phyloP scores from a whole-genome alignment of 2,329 filamentous ascomycete genomes.

The Aspergillus oerlinghausenensis region DNA sequence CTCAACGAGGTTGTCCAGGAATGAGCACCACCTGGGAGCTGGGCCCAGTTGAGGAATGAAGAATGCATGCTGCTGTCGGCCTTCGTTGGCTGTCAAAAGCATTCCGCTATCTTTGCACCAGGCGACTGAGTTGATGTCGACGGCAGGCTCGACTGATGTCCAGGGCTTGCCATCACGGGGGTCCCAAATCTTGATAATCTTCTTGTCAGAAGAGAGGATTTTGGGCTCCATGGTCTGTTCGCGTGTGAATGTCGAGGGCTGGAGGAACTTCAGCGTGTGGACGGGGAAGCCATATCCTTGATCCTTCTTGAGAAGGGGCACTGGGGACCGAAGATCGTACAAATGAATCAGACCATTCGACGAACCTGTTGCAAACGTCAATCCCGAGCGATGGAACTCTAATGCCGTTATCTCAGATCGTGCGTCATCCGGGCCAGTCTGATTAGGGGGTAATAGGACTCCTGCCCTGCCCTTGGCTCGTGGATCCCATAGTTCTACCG shows the following conservation, averaged over 20 bases:
- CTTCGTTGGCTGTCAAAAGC: slow-evolving; percentile 95
- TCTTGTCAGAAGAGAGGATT: slow-evolving; percentile 86
- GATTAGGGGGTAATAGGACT: slow-evolving; percentile 58
- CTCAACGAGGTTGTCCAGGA: slow-evolving; percentile 95
- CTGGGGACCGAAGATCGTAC: slow-evolving; percentile 85
- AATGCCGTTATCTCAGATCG: slow-evolving; percentile 73
- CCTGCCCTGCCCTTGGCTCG: slow-evolving; percentile 77
- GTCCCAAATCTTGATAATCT: slow-evolving; percentile 97
- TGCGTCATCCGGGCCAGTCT: slow-evolving; percentile 34
- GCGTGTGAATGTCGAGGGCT: slow-evolving; percentile 63
- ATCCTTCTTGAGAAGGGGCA: slow-evolving; percentile 83
- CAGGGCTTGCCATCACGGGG: slow-evolving; percentile 76
- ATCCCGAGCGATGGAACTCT: slow-evolving; percentile 76
- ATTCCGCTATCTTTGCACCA: slow-evolving; percentile 92
- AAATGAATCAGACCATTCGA: slow-evolving; percentile 82
- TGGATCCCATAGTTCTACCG: slow-evolving; percentile 94
- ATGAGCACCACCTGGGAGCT: slow-evolving; percentile 91
- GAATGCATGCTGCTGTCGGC: slow-evolving; percentile 89
- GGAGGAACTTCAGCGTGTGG: slow-evolving; percentile 69
- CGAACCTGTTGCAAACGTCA: slow-evolving; percentile 83
- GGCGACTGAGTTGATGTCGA: slow-evolving; percentile 90
- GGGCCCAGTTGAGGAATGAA: slow-evolving; percentile 91
- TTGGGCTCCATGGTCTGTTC: slow-evolving; percentile 67
- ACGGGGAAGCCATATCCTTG: slow-evolving; percentile 94
- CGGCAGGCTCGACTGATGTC: slow-evolving; percentile 91